Base-by-base conservation (phyloP, 1,284 basidiomycete species). In the Heterobasidion occidentale region DNA sequence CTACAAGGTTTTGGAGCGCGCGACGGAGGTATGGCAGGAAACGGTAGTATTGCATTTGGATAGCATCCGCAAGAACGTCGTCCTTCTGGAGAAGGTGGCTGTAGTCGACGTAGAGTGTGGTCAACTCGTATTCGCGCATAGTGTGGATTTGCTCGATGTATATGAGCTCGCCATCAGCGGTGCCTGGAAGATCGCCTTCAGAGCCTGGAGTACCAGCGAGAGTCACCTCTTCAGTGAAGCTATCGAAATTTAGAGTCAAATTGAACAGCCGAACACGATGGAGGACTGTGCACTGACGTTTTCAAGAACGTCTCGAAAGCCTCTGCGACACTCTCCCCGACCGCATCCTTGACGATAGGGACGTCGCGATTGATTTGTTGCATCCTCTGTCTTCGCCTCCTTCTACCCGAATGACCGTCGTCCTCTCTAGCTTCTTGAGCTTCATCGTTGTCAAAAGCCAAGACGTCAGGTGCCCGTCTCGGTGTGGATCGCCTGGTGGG, bases 41-140 rank as follows among this genome's bases (percentile, higher is more conserved):
- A 65, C 96, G 87, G 69, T 98, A 98, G 71, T 99, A 99, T 68
- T 98, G 93, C 56, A 86, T 88, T 63, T 91, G 87, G 61, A 99
- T 93, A 3, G 96, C 95, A 57, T 89, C 84, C 0, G 95, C 94
- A 9, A 99, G 85, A 1, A 95, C 86, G 62, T 95, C 93, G 68
- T 98, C 94, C 56, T 86, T 82, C 66, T 90, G 85, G 20, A 98
- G 80, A 20, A 99, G 79, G 69, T 99, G 95, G 12, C 85, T 83
- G 62, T 90, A 98, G 75, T 98, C 95, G 70, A 99, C 90, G 67
- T 97, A 99, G 64, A 99, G 86, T 0, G 96, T 99, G 2, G 93
- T 93, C 54, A 96, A 79, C 67, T 94, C 88, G 68, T 91, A 94
- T 68, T 96, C 90, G 59, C 90, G 87, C 90, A 99, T 92, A 38